These are phyloP conservation scores for Cetraspora pellucida DNA, from an alignment of 192 early-diverging fungal genomes.

Conservation along the genomic window DNA sequence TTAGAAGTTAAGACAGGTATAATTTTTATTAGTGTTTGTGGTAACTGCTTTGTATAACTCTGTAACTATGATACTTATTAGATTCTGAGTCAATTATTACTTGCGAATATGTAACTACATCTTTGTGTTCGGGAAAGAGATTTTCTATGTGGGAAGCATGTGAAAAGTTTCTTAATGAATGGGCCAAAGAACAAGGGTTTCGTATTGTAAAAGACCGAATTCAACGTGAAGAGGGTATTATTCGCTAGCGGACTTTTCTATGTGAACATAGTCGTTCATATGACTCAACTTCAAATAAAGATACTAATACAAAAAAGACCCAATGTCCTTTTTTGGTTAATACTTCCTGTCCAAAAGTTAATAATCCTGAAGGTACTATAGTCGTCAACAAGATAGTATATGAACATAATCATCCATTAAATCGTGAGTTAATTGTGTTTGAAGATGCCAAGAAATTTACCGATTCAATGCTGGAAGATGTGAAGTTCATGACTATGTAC, in stretches of 20 bases:
- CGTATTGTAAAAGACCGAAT: constrained; percentile 5
- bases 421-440: too few species aligned
- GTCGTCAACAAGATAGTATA: not conserved
- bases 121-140: not conserved
- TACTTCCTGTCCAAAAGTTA: constrained; percentile 4
- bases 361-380: not conserved
- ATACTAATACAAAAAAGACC: constrained; percentile 4
- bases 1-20: too few species aligned
- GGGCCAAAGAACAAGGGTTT: constrained; percentile 7
- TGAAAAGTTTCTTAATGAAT: constrained; percentile 9
- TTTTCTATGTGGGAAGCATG: not conserved
- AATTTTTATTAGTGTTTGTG: too few species aligned
- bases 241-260: not conserved
- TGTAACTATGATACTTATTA: too few species aligned
- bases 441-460: too few species aligned
- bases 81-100: too few species aligned
- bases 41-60: too few species aligned
- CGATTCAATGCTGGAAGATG: too few species aligned
- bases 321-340: constrained; percentile 2
- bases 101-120: not conserved
- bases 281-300: not conserved
- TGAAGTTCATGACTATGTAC: not conserved
- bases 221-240: not conserved
- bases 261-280: not conserved
- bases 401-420: not conserved